A percentile compares a stretch with the other conserved stretches of the same genome.
Evolutionary conservation across 306 rosid species (phyloP).

Genomic region (Cotoneaster glaucophyllus): DNA sequence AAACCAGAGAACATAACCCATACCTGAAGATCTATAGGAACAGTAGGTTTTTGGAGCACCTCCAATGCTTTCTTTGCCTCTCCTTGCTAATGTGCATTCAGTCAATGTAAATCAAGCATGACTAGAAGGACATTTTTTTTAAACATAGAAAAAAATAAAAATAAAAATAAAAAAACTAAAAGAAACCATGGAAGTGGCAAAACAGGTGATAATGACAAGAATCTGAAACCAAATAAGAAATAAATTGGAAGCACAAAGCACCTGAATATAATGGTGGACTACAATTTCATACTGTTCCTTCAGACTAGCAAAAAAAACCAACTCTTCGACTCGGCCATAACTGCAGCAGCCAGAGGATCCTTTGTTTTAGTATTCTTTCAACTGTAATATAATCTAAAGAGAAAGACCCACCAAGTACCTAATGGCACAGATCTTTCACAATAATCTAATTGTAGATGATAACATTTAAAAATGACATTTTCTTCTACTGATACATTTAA

Average conservation of each 20-base stretch:
- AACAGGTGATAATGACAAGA: background rate
- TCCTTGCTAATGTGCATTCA: constrained; percentile 56
- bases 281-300: constrained; percentile 92
- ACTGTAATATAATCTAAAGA: constrained; percentile 16
- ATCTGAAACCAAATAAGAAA: background rate
- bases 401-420: background rate
- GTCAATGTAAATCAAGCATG: constrained; percentile 4
- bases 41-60: constrained; percentile 84
- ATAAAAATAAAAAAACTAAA: background rate
- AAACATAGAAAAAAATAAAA: too few relatives aligned
- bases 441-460: background rate
- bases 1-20: constrained; percentile 11
- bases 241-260: constrained; percentile 11
- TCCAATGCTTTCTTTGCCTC: constrained; percentile 92
- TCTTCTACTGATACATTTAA: too few relatives aligned
- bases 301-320: constrained; percentile 87
- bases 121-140: background rate
- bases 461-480: too few relatives aligned
- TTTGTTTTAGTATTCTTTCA: constrained; percentile 9
- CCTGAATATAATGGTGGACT: constrained; percentile 94
- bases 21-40: constrained; percentile 85
- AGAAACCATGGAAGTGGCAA: background rate
- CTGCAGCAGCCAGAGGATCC: constrained; percentile 43
- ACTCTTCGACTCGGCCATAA: constrained; percentile 90
- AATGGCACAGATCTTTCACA: background rate